Evolutionary conservation across 495 filamentous ascomycete species (phyloP).

Genomic region (Talaromyces wortmannii): DNA sequence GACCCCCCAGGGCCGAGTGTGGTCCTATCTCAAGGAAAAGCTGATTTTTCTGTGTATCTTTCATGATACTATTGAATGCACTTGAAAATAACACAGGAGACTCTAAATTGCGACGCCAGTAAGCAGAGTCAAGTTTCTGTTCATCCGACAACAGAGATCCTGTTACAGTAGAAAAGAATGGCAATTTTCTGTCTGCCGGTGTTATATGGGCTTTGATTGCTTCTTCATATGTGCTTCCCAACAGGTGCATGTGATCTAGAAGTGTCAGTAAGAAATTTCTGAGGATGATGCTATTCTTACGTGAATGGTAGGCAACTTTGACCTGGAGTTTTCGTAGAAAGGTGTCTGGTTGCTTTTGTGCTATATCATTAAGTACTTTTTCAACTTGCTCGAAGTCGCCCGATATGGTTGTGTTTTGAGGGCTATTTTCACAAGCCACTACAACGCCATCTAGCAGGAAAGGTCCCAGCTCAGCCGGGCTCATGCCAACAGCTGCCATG

Average conservation of each 20-base stretch:
- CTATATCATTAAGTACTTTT: slow-evolving; percentile 24
- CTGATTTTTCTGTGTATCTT: not conserved
- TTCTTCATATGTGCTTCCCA: slow-evolving; percentile 16
- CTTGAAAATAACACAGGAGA: slow-evolving; percentile 25
- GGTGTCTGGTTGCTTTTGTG: slow-evolving; percentile 8
- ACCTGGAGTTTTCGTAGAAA: slow-evolving; percentile 24
- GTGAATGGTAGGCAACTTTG: slow-evolving; percentile 41
- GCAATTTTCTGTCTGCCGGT: not conserved
- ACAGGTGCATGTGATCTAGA: slow-evolving; percentile 18
- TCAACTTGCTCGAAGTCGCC: slow-evolving; percentile 29
- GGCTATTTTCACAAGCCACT: slow-evolving; percentile 23
- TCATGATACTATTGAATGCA: slow-evolving; percentile 12
- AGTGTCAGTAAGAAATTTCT: not conserved
- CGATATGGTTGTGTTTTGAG: slow-evolving; percentile 24
- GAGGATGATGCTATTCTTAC: slow-evolving; percentile 11
- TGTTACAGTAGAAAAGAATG: slow-evolving; percentile 27
- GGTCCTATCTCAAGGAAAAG: slow-evolving; percentile 54
- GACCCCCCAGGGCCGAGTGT: slow-evolving; percentile 50
- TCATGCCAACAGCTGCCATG: slow-evolving; percentile 37
- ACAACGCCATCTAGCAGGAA: slow-evolving; percentile 13
- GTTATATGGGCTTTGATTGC: not conserved
- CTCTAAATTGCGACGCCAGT: slow-evolving; percentile 35
- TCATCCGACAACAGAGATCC: not conserved
- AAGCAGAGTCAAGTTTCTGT: slow-evolving; percentile 15
- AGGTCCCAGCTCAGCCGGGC: slow-evolving; percentile 18